Percentiles rank a stretch among this genome's conserved stretches.
These are phyloP conservation scores for Pythium aquatile DNA, from an alignment of 352 stramenopile genomes.

Conservation along the genomic window DNA sequence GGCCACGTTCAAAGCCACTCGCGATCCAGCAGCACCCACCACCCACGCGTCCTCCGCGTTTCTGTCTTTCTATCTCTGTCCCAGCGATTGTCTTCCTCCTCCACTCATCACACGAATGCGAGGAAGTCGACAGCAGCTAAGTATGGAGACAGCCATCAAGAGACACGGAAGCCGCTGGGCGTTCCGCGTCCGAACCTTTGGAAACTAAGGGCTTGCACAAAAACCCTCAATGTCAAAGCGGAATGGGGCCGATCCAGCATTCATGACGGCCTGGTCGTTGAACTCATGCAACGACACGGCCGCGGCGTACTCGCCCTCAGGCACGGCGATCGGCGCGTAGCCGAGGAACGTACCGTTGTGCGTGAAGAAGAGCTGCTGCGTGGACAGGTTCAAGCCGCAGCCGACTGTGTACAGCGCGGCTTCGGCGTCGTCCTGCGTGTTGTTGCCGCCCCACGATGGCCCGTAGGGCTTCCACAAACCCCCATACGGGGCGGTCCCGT, in stretches of 20 bases:
- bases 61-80: not conserved
- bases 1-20: slow-evolving; percentile 12
- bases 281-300: slow-evolving; percentile 81
- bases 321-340: slow-evolving; percentile 37
- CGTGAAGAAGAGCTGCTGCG: slow-evolving; percentile 74
- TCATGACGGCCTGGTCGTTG: slow-evolving; percentile 65
- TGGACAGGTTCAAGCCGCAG: slow-evolving; percentile 64
- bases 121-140: not conserved
- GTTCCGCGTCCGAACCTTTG: slow-evolving; percentile 8
- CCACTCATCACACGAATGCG: not conserved
- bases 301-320: slow-evolving; percentile 60
- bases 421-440: slow-evolving; percentile 28
- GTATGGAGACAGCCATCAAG: not conserved
- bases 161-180: slow-evolving; percentile 9
- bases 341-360: slow-evolving; percentile 71
- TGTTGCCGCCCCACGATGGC: slow-evolving; percentile 54
- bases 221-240: slow-evolving; percentile 85
- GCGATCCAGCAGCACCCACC: slow-evolving; percentile 16
- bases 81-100: slow-evolving; percentile 1
- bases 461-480: slow-evolving; percentile 73
- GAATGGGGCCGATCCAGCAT: slow-evolving; percentile 70
- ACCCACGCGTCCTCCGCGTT: not conserved
- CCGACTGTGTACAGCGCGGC: slow-evolving; percentile 52
- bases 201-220: slow-evolving; percentile 82
- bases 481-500: slow-evolving; percentile 62